Percentiles rank a stretch among this genome's conserved stretches.
Conservation (phyloP, 257 asterid genomes). For the Solanum appendiculatum region DNA sequence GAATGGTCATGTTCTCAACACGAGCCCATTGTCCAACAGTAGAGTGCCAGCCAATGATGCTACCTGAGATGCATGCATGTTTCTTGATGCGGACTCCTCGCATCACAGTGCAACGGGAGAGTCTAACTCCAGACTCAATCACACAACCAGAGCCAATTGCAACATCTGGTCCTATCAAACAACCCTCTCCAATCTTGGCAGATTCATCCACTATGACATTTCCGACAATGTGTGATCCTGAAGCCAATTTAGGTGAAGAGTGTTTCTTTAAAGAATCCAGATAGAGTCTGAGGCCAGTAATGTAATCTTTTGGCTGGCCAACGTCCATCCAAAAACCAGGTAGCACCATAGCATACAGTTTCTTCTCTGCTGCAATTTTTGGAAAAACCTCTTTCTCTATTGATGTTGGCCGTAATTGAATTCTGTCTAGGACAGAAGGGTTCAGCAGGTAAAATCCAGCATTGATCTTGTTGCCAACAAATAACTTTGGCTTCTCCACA, state of each 20-base stretch:
- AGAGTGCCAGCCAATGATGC: conserved; percentile 31
- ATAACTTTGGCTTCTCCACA: conserved; percentile 69
- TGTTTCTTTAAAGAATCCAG: conserved; percentile 43
- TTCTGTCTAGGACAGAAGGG: conserved; percentile 57
- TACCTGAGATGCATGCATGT: conserved; percentile 33
- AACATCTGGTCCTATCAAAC: conserved; percentile 72
- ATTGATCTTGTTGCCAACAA: conserved; percentile 72
- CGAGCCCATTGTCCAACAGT: conserved; percentile 30
- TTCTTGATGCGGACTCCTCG: conserved; percentile 66
- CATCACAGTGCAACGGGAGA: conserved; percentile 68
- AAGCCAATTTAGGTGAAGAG: conserved; percentile 40
- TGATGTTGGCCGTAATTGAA: conserved; percentile 64
- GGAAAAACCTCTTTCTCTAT: conserved; percentile 78
- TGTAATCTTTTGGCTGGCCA: conserved; percentile 76
- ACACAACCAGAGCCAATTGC: conserved; percentile 69
- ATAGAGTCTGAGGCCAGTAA: conserved; percentile 60
- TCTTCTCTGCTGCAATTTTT: conserved; percentile 41
- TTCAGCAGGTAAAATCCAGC: conserved; percentile 69
- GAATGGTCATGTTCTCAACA: conserved; percentile 30
- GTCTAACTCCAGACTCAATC: conserved; percentile 64
- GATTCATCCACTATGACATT: conserved; percentile 57
- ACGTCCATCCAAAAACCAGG: conserved; percentile 88
- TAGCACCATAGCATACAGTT: conserved; percentile 60
- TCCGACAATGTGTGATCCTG: conserved; percentile 46
- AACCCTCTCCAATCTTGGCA: conserved; percentile 66